Conservation (phyloP, 352 stramenopile genomes). For the Phytophthora fragariae region DNA sequence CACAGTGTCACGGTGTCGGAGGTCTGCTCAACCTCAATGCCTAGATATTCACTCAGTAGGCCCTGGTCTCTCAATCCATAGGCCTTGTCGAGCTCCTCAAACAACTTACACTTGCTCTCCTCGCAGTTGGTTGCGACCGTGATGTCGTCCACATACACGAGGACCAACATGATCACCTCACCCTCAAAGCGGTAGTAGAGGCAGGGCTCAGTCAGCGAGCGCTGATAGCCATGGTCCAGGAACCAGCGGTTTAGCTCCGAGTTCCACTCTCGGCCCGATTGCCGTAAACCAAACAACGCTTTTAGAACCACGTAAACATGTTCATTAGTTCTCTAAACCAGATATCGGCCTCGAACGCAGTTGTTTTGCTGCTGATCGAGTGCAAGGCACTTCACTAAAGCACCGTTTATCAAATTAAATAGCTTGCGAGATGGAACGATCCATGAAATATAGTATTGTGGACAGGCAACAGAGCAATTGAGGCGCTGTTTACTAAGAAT, state of each 20-base stretch:
- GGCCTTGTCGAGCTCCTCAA: background rate
- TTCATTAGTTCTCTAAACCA: background rate
- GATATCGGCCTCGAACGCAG: too few relatives aligned
- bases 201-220: background rate
- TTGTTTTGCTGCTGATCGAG: too few relatives aligned
- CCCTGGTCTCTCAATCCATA: background rate
- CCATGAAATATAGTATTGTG: too few relatives aligned
- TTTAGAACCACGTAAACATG: slow-evolving; percentile 1
- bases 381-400: too few relatives aligned
- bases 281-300: background rate
- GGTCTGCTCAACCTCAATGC: background rate
- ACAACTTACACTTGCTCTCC: too few relatives aligned
- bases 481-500: too few relatives aligned
- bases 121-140: background rate
- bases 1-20: background rate
- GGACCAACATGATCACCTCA: background rate
- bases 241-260: background rate
- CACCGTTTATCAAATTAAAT: too few relatives aligned
- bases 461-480: too few relatives aligned
- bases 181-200: slow-evolving; percentile 2
- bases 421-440: too few relatives aligned
- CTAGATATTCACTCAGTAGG: background rate
- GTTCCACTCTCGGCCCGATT: background rate
- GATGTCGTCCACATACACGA: background rate
- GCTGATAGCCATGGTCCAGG: background rate